These are phyloP conservation scores for Holtermannia corniformis DNA, from an alignment of 768 basidiomycete genomes.

Conservation along the genomic window DNA sequence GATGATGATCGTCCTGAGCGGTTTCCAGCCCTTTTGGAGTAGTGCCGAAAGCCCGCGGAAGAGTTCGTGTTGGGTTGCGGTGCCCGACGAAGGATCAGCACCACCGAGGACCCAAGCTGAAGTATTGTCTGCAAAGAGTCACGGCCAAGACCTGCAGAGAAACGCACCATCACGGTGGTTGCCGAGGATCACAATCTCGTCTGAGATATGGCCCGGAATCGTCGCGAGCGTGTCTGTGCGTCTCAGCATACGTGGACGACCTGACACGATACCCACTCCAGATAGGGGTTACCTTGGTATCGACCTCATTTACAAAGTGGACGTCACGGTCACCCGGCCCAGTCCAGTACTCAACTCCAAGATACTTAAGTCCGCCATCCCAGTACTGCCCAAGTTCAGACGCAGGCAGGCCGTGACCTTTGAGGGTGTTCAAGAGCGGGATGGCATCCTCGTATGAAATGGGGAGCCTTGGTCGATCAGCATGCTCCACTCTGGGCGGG, in stretches of 20 bases:
- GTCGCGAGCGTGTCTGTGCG: constrained; percentile 29
- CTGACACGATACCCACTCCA: constrained; percentile 76
- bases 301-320: constrained; percentile 58
- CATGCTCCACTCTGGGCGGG: constrained; percentile 47
- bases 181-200: constrained; percentile 79
- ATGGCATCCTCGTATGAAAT: constrained; percentile 78
- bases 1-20: constrained; percentile 62
- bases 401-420: constrained; percentile 43
- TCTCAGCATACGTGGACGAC: constrained; percentile 1
- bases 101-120: constrained; percentile 62
- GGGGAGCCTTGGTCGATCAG: constrained; percentile 53
- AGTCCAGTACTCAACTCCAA: constrained; percentile 43
- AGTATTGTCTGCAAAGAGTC: constrained; percentile 1
- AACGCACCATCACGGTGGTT: constrained; percentile 75
- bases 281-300: constrained; percentile 71
- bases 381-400: constrained; percentile 34
- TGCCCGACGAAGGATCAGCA: constrained; percentile 52
- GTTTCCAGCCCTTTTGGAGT: constrained; percentile 67
- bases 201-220: constrained; percentile 40
- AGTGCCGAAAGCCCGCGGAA: constrained; percentile 64
- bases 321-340: constrained; percentile 47
- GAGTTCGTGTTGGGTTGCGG: constrained; percentile 66
- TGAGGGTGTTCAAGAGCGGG: constrained; percentile 51
- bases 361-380: constrained; percentile 38
- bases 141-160: neutral